Conservation (phyloP, 305 asterid species). For the Solanum aculeatissimum region DNA sequence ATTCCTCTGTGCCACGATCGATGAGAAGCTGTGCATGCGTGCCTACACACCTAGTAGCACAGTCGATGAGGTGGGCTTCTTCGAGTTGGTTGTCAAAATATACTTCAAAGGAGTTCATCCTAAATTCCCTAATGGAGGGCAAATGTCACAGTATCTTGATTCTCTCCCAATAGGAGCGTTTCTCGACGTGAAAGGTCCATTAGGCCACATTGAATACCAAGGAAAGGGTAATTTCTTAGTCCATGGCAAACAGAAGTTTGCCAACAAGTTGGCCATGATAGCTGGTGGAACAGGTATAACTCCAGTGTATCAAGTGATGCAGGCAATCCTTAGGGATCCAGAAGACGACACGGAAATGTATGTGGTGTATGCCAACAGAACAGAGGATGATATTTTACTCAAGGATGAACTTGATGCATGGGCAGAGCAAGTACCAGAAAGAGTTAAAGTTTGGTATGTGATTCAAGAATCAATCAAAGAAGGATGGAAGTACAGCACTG, state of each 20-base stretch:
- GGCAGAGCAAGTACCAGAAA: conserved; percentile 46
- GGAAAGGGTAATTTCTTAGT: conserved; percentile 53
- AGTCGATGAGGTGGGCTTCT: conserved; percentile 49
- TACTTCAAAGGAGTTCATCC: conserved; percentile 68
- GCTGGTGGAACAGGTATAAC: conserved; percentile 94
- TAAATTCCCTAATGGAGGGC: conserved; percentile 69
- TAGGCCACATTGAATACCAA: conserved; percentile 80
- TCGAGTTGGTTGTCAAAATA: conserved; percentile 67
- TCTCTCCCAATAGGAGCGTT: conserved; percentile 33
- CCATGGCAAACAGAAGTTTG: conserved; percentile 49
- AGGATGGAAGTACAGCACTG: conserved; percentile 64
- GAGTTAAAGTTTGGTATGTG: conserved; percentile 88
- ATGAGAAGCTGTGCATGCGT: conserved; percentile 76
- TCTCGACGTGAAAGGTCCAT: conserved; percentile 71
- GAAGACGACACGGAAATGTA: conserved; percentile 66
- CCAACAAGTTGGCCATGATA: conserved; percentile 65
- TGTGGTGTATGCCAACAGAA: conserved; percentile 79
- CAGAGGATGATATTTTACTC: conserved; percentile 69
- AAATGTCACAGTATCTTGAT: conserved; percentile 73
- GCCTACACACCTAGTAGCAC: conserved; percentile 83
- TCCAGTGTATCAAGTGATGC: conserved; percentile 85
- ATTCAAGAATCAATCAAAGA: conserved; percentile 35
- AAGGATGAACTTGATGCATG: conserved; percentile 67
- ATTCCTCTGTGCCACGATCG: conserved; percentile 50
- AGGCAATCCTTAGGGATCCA: conserved; percentile 58